A percentile compares a stretch with the other conserved stretches of the same genome.
phyloP scores from a whole-genome alignment of 495 filamentous ascomycete species.

The Physcia stellaris region DNA sequence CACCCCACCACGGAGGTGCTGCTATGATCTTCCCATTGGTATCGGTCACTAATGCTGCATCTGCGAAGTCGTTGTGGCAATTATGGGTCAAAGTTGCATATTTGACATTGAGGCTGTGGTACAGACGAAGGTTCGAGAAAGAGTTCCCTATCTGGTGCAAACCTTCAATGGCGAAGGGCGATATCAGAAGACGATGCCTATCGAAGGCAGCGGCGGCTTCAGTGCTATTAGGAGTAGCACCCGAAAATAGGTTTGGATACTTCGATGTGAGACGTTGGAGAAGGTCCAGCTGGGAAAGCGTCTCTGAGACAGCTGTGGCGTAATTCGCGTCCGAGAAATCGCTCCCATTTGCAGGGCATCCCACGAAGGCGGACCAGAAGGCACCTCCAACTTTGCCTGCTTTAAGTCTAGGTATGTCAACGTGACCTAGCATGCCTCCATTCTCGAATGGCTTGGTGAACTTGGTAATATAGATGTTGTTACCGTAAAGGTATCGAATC shows the following conservation, averaged over 20 bases:
- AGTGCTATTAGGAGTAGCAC: conserved; percentile 37
- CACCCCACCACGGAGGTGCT: conserved; percentile 37
- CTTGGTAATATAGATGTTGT: conserved; percentile 61
- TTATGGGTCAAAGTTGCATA: conserved; percentile 89
- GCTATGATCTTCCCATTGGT: conserved; percentile 16
- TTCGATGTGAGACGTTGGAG: conserved; percentile 50
- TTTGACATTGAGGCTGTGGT: conserved; percentile 66
- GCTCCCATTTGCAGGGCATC: conserved; percentile 54
- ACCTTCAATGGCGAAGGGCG: conserved; percentile 75
- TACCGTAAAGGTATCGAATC: conserved; percentile 52
- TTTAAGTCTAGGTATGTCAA: conserved; percentile 58
- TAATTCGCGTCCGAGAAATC: conserved; percentile 70
- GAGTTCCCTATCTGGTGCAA: conserved; percentile 93
- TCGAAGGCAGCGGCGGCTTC: conserved; percentile 47
- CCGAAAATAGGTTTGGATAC: conserved; percentile 60
- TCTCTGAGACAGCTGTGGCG: conserved; percentile 49
- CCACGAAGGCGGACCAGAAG: conserved; percentile 84
- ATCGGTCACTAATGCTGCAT: conserved; percentile 51
- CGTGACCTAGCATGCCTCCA: conserved; percentile 54
- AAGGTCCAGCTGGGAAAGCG: conserved; percentile 74
- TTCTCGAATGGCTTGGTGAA: conserved; percentile 59
- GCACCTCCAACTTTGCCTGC: conserved; percentile 44
- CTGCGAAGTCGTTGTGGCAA: conserved; percentile 84
- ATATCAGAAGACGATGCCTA: conserved; percentile 41
- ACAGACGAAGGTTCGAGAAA: conserved; percentile 58